Percentiles rank a stretch among this genome's conserved stretches.
Evolutionary conservation across 1,284 basidiomycete species (phyloP).

Genomic region (Heterobasidion occidentale): DNA sequence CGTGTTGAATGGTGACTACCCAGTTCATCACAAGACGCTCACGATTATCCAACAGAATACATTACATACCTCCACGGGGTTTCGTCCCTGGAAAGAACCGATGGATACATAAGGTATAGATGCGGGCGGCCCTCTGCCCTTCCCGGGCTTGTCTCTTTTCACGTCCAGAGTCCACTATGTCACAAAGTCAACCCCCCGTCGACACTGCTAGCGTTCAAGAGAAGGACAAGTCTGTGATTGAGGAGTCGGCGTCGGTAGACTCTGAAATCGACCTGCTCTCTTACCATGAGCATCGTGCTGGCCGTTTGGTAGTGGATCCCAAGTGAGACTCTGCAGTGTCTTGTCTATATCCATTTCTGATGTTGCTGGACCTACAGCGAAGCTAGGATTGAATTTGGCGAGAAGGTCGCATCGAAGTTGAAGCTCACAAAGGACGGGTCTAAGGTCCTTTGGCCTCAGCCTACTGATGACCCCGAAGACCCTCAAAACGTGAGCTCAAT

Average conservation of each 20-base stretch:
- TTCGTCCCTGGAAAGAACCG: too few relatives aligned
- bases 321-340: conserved; percentile 26
- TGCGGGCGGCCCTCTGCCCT: not conserved
- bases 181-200: not conserved
- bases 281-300: conserved; percentile 48
- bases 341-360: conserved; percentile 3
- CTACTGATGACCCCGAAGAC: conserved; percentile 53
- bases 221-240: not conserved
- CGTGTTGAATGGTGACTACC: not conserved
- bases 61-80: not conserved
- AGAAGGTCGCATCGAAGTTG: conserved; percentile 35
- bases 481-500: conserved; percentile 52
- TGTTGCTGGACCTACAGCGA: conserved; percentile 29
- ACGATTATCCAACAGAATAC: not conserved
- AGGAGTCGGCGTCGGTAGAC: not conserved
- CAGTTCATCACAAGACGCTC: not conserved
- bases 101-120: not conserved
- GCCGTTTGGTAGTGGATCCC: conserved; percentile 56
- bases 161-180: not conserved
- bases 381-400: conserved; percentile 45
- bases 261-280: conserved; percentile 31
- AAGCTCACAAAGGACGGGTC: conserved; percentile 40
- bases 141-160: not conserved
- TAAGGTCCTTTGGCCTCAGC: conserved; percentile 56
- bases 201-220: conserved; percentile 6